phyloP scores from a whole-genome alignment of 208 protist species.

The Herpetomonas samuelpessoai region DNA sequence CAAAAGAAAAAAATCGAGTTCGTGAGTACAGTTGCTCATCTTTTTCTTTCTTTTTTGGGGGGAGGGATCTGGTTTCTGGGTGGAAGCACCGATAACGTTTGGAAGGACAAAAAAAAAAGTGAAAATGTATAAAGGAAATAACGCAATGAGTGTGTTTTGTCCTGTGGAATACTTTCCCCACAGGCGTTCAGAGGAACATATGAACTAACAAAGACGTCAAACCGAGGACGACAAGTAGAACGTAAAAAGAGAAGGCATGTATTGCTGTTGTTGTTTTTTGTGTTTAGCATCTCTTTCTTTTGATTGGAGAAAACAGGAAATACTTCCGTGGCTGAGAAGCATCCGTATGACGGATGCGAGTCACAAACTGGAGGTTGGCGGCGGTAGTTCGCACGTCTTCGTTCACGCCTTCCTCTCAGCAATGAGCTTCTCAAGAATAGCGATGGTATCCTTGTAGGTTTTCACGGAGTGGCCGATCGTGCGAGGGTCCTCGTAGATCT shows the following conservation, averaged over 20 bases:
- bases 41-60: too few species aligned
- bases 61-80: too few species aligned
- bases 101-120: conserved; percentile 9
- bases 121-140: conserved; percentile 9
- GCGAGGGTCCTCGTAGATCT: conserved; percentile 95
- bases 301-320: neutral
- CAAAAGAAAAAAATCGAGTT: conserved; percentile 2
- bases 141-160: neutral
- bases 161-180: neutral
- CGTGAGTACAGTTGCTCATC: neutral
- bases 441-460: conserved; percentile 95
- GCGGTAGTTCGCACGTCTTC: neutral
- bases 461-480: conserved; percentile 94
- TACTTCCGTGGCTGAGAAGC: too few species aligned
- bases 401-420: conserved; percentile 33
- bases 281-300: conserved; percentile 1
- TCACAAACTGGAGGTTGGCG: neutral
- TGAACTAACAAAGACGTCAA: neutral
- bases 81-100: too few species aligned
- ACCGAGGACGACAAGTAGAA: too few species aligned
- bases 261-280: conserved; percentile 9
- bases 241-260: neutral
- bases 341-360: too few species aligned
- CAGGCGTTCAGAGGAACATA: neutral
- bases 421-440: conserved; percentile 76